Evolutionary conservation across 495 filamentous ascomycete genomes (phyloP), one percentile per base, ranked within the genome.

Genomic region (Xylaria scruposa): DNA sequence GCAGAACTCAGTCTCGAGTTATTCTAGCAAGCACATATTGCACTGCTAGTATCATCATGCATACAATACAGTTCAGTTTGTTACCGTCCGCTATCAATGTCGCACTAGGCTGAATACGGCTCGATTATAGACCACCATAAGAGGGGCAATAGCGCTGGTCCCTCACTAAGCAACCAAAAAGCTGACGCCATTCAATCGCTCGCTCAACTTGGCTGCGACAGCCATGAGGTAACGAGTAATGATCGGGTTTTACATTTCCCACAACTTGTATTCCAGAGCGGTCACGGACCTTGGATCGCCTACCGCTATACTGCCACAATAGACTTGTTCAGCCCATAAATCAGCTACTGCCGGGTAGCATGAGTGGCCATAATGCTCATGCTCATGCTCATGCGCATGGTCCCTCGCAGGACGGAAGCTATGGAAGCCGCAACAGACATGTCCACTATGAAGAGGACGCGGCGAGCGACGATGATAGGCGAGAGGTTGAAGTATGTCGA

Each of bases 281-380:
- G 29, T 26, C 6, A 29, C 38, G 6, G 13, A 42, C 29, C 29
- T 31, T 31, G 29, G 29, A 31, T 31, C 29, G 29, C 29, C 29
- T 31, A 31, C 29, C 29, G 3, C 29, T 1, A 31, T 31, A 31
- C 29, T 31, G 3, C 29, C 29, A 31, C 29, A 31, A 31, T 31
- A 31, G 29, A 31, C 29, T 31, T 3, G 29, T 31, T 3, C 3
- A 31, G 29, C 29, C 29, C 1, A 31, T 31, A 31, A 31, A 31
- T 3, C 29, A 31, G 29, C 66, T 64, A 19, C 40, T 46, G 31
- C 83, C 74, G 17, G 93, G 90, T 62, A 95, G 90, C 74, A 81
- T 78, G 77, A 78, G 51, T 64, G 53, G 44, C 76, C 61, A 81
- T 69, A 24, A 82, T 79, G 51, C 68, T 78, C 73, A 83, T 85